Evolutionary conservation across 371 early-diverging fungal genomes (phyloP), one percentile per base, ranked within the genome.

Genomic region (Apophysomyces ossiformis): DNA sequence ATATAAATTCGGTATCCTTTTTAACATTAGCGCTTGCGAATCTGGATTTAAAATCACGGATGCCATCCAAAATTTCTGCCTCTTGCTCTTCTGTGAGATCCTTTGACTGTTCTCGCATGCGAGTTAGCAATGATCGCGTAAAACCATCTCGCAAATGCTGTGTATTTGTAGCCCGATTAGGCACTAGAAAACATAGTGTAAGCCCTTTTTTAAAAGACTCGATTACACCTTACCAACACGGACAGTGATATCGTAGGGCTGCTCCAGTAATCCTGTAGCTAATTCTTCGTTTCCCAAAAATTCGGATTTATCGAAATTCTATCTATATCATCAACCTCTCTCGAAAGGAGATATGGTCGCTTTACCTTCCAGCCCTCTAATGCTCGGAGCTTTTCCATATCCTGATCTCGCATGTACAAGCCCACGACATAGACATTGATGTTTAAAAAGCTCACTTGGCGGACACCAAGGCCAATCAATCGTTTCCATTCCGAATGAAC

Each of bases 111-210:
- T 73, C 73, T 8, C 70, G 78, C 83, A 79, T 82, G 45, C 79
- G 83, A 43, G 68, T 81, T 57, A 82, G 69, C 60, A 91, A 72
- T n/a, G 82, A 68, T 5, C 89, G 76, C 8, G 87, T 77, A 68
- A 92, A 90, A 0, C 92, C 91, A 68, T 92, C 90, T 6, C 92
- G 86, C 44, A 92, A 68, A 74, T 92, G 92, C 32, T 88, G 87
- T 1, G 87, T 88, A 60, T 86, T 86, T 4, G 92, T 89, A 46
- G 77, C 70, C 35, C 87, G 84, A 12, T 80, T 81, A 32, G 92
- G 90, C 0, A 80, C 89, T 64, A 77, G 12, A 4, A 15, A 41
- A 47, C 32, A 39, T 11, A 37, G 35, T 15, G 32, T 38, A 2
- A 38, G 8, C 37, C 36, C 7, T 12, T 35, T n/a, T 56, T 41